These are phyloP conservation scores for Trametes sanguinea DNA, from an alignment of 768 basidiomycete species.

Conservation along the genomic window DNA sequence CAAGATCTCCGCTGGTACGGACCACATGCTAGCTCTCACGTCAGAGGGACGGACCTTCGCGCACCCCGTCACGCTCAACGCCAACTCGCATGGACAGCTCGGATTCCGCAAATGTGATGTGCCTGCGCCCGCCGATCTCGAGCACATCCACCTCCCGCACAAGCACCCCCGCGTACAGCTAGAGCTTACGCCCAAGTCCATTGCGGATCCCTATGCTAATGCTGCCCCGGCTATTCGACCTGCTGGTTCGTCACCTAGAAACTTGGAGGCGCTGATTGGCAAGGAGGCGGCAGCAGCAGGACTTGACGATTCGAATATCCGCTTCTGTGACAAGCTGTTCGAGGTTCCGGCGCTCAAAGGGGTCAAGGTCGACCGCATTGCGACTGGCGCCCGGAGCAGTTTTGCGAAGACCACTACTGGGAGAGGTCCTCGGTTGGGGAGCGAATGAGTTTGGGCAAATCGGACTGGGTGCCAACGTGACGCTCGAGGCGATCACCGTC, in stretches of 20 bases:
- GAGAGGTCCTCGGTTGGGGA: constrained; percentile 83
- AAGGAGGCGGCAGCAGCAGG: constrained; percentile 29
- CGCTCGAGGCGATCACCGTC: constrained; percentile 68
- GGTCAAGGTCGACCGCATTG: constrained; percentile 65
- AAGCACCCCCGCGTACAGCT: constrained; percentile 42
- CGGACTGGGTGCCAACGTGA: constrained; percentile 67
- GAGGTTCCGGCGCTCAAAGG: constrained; percentile 76
- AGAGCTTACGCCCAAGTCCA: constrained; percentile 59
- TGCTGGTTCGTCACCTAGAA: constrained; percentile 25
- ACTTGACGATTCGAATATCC: constrained; percentile 46
- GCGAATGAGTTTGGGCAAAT: constrained; percentile 89
- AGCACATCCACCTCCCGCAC: constrained; percentile 17
- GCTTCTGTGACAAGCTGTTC: constrained; percentile 69
- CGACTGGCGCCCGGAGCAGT: constrained; percentile 71
- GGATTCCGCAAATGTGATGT: constrained; percentile 71
- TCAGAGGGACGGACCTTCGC: constrained; percentile 76
- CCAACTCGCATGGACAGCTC: constrained; percentile 83
- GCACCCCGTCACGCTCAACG: constrained; percentile 71
- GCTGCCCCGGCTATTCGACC: constrained; percentile 44
- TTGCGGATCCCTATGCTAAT: constrained; percentile 52
- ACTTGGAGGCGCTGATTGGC: constrained; percentile 25
- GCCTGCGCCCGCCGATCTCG: constrained; percentile 33
- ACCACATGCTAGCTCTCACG: constrained; percentile 73
- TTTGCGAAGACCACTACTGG: constrained; percentile 71
- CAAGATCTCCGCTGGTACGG: constrained; percentile 72